Conservation (phyloP, 2,329 filamentous ascomycete genomes). For the Davidsoniella neocaledoniae region DNA sequence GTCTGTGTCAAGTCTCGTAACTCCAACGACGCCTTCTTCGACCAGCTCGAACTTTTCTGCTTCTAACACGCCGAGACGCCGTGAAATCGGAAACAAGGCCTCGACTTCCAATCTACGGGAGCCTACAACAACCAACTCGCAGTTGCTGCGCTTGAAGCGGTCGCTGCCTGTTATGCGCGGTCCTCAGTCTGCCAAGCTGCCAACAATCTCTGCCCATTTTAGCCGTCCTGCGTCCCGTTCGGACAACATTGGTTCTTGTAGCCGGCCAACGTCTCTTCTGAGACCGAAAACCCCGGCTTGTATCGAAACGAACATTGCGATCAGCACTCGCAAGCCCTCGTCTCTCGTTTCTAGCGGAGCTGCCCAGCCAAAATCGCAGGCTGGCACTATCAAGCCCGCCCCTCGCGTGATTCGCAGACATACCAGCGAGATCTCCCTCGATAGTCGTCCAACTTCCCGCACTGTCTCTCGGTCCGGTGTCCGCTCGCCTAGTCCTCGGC, state of each 20-base stretch:
- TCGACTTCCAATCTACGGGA: constrained; percentile 36
- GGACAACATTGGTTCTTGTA: constrained; percentile 1
- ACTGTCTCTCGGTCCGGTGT: constrained; percentile 40
- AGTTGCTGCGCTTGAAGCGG: constrained; percentile 47
- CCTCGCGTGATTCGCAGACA: constrained; percentile 58
- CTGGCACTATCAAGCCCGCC: constrained; percentile 51
- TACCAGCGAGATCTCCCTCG: constrained; percentile 57
- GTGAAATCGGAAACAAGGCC: constrained; percentile 38
- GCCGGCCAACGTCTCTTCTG: constrained; percentile 19
- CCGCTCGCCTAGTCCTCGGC: constrained; percentile 43
- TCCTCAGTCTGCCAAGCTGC: constrained; percentile 31
- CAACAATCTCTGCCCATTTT: constrained; percentile 32
- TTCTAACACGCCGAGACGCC: constrained; percentile 36
- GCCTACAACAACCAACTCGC: constrained; percentile 47
- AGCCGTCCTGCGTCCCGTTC: constrained; percentile 29
- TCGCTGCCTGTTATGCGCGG: constrained; percentile 42
- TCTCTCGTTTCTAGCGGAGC: constrained; percentile 70
- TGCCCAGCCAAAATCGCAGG: constrained; percentile 59
- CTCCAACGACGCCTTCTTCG: constrained; percentile 38
- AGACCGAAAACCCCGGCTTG: constrained; percentile 60
- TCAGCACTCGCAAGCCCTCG: constrained; percentile 34
- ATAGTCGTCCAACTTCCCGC: constrained; percentile 40
- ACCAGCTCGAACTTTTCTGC: constrained; percentile 30
- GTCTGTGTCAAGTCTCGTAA: constrained; percentile 46
- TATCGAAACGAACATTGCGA: constrained; percentile 19